Evolutionary conservation across 1,139 yeast species (phyloP).

Genomic region (Petasospora fabianii): DNA sequence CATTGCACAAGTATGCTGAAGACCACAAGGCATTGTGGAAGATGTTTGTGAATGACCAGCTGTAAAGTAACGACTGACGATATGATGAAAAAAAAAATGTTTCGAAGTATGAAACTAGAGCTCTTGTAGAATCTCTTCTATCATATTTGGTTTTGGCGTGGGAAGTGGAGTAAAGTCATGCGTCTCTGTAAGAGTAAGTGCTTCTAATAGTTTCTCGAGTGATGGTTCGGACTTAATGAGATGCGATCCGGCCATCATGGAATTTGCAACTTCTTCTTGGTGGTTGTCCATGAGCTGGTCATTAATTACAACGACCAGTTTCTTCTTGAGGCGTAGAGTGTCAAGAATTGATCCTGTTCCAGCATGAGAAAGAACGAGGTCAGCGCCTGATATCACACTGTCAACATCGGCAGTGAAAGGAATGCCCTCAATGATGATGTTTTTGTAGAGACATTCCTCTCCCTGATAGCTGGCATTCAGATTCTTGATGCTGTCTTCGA

Average conservation of each 20-base stretch:
- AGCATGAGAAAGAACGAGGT: conserved; percentile 80
- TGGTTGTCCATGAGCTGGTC: conserved; percentile 77
- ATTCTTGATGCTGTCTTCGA: conserved; percentile 10
- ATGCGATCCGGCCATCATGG: conserved; percentile 40
- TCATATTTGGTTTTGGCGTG: conserved; percentile 8
- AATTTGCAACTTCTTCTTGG: conserved; percentile 72
- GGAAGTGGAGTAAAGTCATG: conserved; percentile 12
- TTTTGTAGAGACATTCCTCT: background rate
- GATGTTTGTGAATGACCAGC: conserved; percentile 7
- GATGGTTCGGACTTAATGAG: conserved; percentile 22
- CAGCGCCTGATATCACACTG: conserved; percentile 37
- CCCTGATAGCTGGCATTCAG: conserved; percentile 1
- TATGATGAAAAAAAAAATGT: background rate
- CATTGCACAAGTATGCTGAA: conserved; percentile 12
- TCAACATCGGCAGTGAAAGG: conserved; percentile 45
- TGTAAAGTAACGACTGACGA: background rate
- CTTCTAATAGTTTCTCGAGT: conserved; percentile 6
- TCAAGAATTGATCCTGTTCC: conserved; percentile 94
- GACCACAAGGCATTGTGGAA: conserved; percentile 19
- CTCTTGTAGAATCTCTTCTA: conserved; percentile 15
- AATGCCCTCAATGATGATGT: conserved; percentile 39
- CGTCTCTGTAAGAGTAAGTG: conserved; percentile 5
- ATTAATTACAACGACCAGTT: conserved; percentile 70
- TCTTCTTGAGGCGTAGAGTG: conserved; percentile 52
- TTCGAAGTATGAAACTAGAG: background rate